Percentiles rank a stretch among this genome's conserved stretches.
Evolutionary conservation across 768 basidiomycete species (phyloP).

Genomic region (Boletus subparvulus): DNA sequence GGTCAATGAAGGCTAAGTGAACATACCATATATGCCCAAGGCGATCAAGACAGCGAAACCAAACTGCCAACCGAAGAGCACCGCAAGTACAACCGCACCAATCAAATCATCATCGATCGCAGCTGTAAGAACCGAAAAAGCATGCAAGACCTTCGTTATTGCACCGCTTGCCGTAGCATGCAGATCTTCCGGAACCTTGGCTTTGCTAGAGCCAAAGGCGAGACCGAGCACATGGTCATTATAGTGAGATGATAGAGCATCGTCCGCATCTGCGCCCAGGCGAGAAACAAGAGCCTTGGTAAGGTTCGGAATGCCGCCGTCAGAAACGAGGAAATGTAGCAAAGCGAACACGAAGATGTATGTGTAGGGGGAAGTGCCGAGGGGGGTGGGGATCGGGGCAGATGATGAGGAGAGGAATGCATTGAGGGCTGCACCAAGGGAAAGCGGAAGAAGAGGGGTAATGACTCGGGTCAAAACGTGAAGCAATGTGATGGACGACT

Average conservation of each 20-base stretch:
- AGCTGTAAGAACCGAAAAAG: slow-evolving; percentile 65
- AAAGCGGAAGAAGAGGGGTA: slow-evolving; percentile 68
- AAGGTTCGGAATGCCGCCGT: slow-evolving; percentile 71
- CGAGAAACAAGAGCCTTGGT: slow-evolving; percentile 78
- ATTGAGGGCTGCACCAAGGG: slow-evolving; percentile 50
- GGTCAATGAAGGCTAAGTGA: neutral
- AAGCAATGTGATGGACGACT: slow-evolving; percentile 69
- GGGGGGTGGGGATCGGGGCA: slow-evolving; percentile 19
- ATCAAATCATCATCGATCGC: slow-evolving; percentile 78
- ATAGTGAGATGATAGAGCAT: slow-evolving; percentile 56
- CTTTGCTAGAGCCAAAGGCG: slow-evolving; percentile 77
- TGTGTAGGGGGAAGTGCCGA: slow-evolving; percentile 58
- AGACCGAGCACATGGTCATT: slow-evolving; percentile 87
- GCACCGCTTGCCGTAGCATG: slow-evolving; percentile 7
- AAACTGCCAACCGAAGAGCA: slow-evolving; percentile 65
- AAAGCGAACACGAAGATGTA: slow-evolving; percentile 66
- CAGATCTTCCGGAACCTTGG: slow-evolving; percentile 72
- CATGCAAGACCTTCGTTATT: slow-evolving; percentile 18
- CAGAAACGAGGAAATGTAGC: slow-evolving; percentile 72
- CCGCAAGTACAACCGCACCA: slow-evolving; percentile 65
- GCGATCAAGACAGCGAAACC: slow-evolving; percentile 68
- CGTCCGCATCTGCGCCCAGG: slow-evolving; percentile 86
- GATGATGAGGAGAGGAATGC: slow-evolving; percentile 19
- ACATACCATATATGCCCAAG: slow-evolving; percentile 70
- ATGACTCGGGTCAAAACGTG: slow-evolving; percentile 75